phyloP scores from a whole-genome alignment of 2,329 filamentous ascomycete genomes.

The Talaromyces piceae region DNA sequence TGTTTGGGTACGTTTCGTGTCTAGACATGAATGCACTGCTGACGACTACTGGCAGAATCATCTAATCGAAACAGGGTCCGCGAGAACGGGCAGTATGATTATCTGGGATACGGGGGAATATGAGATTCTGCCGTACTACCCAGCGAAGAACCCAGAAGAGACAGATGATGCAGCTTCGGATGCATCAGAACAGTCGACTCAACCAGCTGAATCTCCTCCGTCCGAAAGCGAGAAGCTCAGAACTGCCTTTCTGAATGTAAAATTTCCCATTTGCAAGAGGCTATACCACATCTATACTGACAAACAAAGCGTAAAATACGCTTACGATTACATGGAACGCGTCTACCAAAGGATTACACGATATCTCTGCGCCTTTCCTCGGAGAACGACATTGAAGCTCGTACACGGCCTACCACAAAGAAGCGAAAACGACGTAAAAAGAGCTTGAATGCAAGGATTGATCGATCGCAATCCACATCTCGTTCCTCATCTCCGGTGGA shows the following conservation, averaged over 20 bases:
- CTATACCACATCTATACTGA: background rate
- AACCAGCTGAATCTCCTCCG: background rate
- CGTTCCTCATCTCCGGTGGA: conserved; percentile 10
- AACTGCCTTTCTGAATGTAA: conserved; percentile 43
- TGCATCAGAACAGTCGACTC: conserved; percentile 9
- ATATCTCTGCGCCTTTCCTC: conserved; percentile 47
- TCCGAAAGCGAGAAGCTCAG: conserved; percentile 41
- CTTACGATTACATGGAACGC: conserved; percentile 47
- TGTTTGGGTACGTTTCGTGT: conserved; percentile 42
- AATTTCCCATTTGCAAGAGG: background rate
- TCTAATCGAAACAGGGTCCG: conserved; percentile 52
- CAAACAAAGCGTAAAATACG: conserved; percentile 46
- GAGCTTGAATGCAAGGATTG: conserved; percentile 2
- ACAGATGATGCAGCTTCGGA: conserved; percentile 28
- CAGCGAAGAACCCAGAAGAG: conserved; percentile 24
- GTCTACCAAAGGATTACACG: conserved; percentile 48
- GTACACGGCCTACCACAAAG: conserved; percentile 12
- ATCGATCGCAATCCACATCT: conserved; percentile 16
- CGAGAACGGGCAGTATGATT: conserved; percentile 49
- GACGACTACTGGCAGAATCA: conserved; percentile 43
- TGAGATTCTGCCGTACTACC: conserved; percentile 42
- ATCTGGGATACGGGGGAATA: conserved; percentile 59
- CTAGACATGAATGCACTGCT: background rate
- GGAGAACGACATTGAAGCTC: conserved; percentile 13
- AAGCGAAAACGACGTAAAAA: conserved; percentile 18